Evolutionary conservation across 2,329 filamentous ascomycete genomes (phyloP).

Genomic region (Aureobasidium pullulans): DNA sequence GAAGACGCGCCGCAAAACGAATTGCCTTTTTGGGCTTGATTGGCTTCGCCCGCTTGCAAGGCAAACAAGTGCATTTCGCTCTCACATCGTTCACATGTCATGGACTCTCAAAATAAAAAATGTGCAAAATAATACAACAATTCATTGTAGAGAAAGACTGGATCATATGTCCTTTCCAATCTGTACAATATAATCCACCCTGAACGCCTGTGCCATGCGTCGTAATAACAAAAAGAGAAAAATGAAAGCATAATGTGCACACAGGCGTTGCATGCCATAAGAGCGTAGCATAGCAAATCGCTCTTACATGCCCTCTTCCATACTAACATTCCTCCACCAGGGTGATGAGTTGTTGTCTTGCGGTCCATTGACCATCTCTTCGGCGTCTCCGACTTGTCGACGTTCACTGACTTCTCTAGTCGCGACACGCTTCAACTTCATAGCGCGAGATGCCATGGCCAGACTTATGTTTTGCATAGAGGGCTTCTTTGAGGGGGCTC

Average conservation of each 20-base stretch:
- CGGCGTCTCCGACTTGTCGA: constrained; percentile 83
- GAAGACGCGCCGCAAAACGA: constrained; percentile 8
- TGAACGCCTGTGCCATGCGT: constrained; percentile 4
- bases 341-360: constrained; percentile 19
- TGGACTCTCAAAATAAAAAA: too few species aligned
- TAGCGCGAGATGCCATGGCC: constrained; percentile 39
- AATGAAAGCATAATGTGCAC: neutral
- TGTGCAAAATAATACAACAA: neutral
- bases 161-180: constrained; percentile 1
- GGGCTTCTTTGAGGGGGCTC: constrained; percentile 15
- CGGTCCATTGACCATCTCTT: constrained; percentile 58
- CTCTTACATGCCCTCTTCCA: constrained; percentile 40
- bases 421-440: constrained; percentile 60
- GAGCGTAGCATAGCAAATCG: neutral
- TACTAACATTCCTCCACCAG: constrained; percentile 44
- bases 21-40: neutral
- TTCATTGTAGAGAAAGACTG: neutral
- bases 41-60: neutral
- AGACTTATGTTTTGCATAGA: constrained; percentile 42
- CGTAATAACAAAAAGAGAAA: neutral
- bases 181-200: neutral
- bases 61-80: too few species aligned
- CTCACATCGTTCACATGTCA: neutral
- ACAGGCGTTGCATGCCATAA: neutral
- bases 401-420: constrained; percentile 69